phyloP scores from a whole-genome alignment of 2,329 filamentous ascomycete species.

The Talaromyces atroroseus region DNA sequence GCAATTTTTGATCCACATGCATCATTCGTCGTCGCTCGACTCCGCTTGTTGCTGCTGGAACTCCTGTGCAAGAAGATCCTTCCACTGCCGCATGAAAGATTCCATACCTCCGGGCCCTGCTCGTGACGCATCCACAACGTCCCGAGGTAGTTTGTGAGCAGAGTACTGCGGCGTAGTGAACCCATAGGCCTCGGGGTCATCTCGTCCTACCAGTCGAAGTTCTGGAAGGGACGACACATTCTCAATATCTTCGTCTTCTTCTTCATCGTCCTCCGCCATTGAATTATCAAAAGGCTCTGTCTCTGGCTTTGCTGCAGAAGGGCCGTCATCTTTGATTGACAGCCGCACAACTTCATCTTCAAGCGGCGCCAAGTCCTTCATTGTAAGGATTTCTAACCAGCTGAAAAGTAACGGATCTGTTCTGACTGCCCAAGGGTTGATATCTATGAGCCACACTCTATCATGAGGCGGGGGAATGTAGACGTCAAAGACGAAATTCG shows the following conservation, averaged over 20 bases:
- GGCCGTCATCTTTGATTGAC: constrained; percentile 23
- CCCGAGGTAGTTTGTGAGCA: constrained; percentile 89
- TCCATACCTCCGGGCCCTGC: constrained; percentile 69
- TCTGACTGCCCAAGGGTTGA: constrained; percentile 87
- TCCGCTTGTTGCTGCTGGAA: constrained; percentile 34
- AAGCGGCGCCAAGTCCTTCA: constrained; percentile 45
- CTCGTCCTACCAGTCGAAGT: constrained; percentile 72
- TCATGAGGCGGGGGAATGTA: constrained; percentile 76
- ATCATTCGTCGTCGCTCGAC: constrained; percentile 29
- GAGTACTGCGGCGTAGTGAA: constrained; percentile 85
- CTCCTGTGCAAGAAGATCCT: constrained; percentile 48
- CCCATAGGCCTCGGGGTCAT: constrained; percentile 83
- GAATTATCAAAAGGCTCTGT: constrained; percentile 18
- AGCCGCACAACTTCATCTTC: constrained; percentile 33
- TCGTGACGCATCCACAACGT: constrained; percentile 69
- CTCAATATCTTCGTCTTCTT: constrained; percentile 50
- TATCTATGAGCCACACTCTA: constrained; percentile 79
- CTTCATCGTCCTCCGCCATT: constrained; percentile 33
- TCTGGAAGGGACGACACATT: constrained; percentile 60
- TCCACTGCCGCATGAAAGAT: constrained; percentile 75
- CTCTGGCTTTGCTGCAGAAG: constrained; percentile 14
- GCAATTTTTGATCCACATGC: neutral
- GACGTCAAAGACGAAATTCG: constrained; percentile 82
- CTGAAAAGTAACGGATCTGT: constrained; percentile 87
- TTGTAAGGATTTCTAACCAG: constrained; percentile 78